These are phyloP conservation scores for Pseudisothecium myosuroides DNA, from an alignment of 225 moss, liverwort and hornwort species.

Conservation along the genomic window DNA sequence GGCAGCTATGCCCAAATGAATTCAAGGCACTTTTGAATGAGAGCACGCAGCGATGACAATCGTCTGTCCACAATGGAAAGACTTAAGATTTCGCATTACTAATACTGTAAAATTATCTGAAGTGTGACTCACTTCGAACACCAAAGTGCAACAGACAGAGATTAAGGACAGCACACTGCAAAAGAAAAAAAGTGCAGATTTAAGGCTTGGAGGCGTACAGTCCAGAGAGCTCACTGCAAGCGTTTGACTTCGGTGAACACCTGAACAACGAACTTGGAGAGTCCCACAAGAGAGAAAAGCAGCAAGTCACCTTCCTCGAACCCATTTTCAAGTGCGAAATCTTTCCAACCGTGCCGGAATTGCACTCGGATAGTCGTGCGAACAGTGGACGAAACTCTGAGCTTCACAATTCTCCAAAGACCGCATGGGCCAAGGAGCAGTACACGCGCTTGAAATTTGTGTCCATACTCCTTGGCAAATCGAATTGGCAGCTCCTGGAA, in stretches of 20 bases:
- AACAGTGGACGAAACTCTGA: neutral
- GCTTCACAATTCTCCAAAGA: neutral
- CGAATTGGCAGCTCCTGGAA: neutral
- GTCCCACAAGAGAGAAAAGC: neutral
- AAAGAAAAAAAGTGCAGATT: neutral
- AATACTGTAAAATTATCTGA: neutral
- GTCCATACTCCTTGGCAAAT: constrained; percentile 1
- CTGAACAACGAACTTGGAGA: constrained; percentile 10
- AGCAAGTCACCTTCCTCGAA: neutral
- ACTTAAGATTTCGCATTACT: neutral
- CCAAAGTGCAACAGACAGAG: neutral
- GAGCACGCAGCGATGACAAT: neutral
- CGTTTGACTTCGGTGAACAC: neutral
- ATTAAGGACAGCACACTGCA: neutral
- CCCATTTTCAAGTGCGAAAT: neutral
- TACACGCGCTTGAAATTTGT: neutral
- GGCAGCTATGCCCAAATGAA: neutral
- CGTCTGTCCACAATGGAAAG: neutral
- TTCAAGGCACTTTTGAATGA: neutral
- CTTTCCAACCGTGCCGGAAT: neutral
- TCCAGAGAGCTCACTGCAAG: neutral
- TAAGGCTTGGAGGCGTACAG: neutral
- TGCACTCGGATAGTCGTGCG: neutral
- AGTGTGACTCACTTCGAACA: neutral
- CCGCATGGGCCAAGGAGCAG: neutral